Evolutionary conservation across 441 rosid species (phyloP), one percentile per base, ranked within the genome.

Genomic region (Bruguiera hainesii): DNA sequence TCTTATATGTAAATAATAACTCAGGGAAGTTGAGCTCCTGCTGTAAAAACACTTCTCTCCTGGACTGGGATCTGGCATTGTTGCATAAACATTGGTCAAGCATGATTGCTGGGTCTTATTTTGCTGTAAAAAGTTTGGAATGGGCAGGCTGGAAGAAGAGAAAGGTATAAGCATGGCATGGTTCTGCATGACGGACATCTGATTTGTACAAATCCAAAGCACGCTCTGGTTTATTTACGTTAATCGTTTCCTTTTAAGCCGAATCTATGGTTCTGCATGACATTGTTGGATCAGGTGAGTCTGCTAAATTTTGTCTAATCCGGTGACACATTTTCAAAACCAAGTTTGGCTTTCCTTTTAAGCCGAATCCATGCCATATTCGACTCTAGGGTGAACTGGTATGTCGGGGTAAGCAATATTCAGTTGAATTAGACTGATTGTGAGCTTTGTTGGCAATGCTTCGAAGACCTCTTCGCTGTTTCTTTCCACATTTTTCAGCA

Each of bases 121-220:
- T 66, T 67, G 66, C 67, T 62, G 81, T 80, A 55, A 81, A 74
- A 67, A 79, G 29, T 75, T 80, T 83, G 21, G 88, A 76, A 50
- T 10, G 46, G 16, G 16, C 84, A 71, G 6, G 87, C 87, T 39
- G 79, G 71, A 91, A 82, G 68, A 85, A 87, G 26, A 93, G 96
- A 70, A 84, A 89, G 7, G 96, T 88, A 65, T 84, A 81, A 35
- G 80, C 79, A 63, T 86, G 87, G n/a, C 87, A 87, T 49, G 75
- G 71, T 19, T 80, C 75, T 2, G 75, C 73, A 56, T 77, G 75
- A 29, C 74, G 71, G 31, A 63, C 91, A 89, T 83, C 52, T 73
- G 77, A 55, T 71, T 71, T 71, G 67, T 82, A 87, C 55, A 89
- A 75, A 56, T 74, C 61, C 60, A 81, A 66, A 25, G 88, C 88